Evolutionary conservation across 805 yeast genomes (phyloP).

Genomic region (Suhomyces kilbournensis): DNA sequence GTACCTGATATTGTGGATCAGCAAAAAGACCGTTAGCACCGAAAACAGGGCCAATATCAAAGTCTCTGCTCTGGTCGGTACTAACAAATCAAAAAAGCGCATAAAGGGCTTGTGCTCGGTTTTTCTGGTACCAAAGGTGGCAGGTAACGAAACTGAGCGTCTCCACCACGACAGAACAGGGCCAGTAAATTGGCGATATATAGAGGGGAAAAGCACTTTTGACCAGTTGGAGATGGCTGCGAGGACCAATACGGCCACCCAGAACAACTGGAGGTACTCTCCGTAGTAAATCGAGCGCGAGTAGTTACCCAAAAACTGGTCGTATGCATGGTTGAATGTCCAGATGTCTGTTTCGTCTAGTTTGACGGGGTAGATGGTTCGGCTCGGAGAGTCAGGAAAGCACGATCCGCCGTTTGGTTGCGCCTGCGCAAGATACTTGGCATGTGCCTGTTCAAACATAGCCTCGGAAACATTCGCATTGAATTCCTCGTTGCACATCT

Average conservation of each 20-base stretch:
- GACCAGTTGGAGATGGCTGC: conserved; percentile 34
- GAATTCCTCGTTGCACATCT: conserved; percentile 21
- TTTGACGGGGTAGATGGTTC: conserved; percentile 19
- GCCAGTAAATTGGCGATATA: conserved; percentile 27
- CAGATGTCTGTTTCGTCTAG: conserved; percentile 19
- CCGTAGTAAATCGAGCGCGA: conserved; percentile 39
- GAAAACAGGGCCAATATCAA: conserved; percentile 6
- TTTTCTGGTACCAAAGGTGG: conserved; percentile 26
- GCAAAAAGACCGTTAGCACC: conserved; percentile 4
- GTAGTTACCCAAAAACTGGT: conserved; percentile 40
- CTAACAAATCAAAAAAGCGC: conserved; percentile 26
- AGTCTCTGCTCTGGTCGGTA: conserved; percentile 13
- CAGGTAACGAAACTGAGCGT: conserved; percentile 38
- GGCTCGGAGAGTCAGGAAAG: neutral
- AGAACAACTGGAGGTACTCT: conserved; percentile 25
- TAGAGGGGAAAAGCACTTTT: conserved; percentile 32
- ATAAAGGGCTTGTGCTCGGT: conserved; percentile 24
- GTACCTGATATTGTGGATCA: conserved; percentile 16
- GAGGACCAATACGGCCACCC: conserved; percentile 26
- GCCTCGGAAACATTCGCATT: conserved; percentile 19
- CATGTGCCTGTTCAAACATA: conserved; percentile 20
- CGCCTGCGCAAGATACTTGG: conserved; percentile 6
- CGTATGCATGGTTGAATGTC: conserved; percentile 26
- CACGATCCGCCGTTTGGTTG: neutral
- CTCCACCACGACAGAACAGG: conserved; percentile 9